Conservation (phyloP, 1,139 yeast genomes). For the Suhomyces taliae region DNA sequence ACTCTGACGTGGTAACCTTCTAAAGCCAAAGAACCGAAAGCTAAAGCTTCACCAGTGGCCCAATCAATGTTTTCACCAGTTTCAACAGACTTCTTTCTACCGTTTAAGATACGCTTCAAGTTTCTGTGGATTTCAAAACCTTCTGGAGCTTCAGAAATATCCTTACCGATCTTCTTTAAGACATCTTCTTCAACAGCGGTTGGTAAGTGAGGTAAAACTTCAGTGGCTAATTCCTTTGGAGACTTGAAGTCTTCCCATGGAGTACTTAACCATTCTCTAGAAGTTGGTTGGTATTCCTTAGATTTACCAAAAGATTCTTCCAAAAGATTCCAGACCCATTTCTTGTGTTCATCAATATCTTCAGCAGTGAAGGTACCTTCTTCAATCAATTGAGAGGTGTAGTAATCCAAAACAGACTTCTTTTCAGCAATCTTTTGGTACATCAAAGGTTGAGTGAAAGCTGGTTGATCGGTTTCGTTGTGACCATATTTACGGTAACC, state of each 20-base stretch:
- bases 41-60: conserved; percentile 99
- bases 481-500: conserved; percentile 99
- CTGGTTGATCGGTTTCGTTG: conserved; percentile 98
- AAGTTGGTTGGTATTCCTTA: conserved; percentile 86
- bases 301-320: conserved; percentile 88
- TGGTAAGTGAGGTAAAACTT: conserved; percentile 93
- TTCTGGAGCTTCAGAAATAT: conserved; percentile 81
- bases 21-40: conserved; percentile 85
- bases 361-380: conserved; percentile 89
- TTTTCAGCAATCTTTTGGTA: conserved; percentile 86
- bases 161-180: conserved; percentile 76
- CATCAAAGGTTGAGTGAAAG: conserved; percentile 98
- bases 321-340: conserved; percentile 95
- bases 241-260: conserved; percentile 99
- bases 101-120: conserved; percentile 88
- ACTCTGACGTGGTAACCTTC: conserved; percentile 98
- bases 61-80: conserved; percentile 95
- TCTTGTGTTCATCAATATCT: conserved; percentile 93
- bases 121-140: conserved; percentile 92
- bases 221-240: conserved; percentile 95
- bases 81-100: conserved; percentile 84
- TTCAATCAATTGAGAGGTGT: conserved; percentile 71
- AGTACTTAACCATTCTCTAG: conserved; percentile 97
- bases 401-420: conserved; percentile 83
- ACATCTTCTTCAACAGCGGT: conserved; percentile 78